Base-by-base conservation (phyloP, 345 rosid species). In the Gossypium longicalyx region DNA sequence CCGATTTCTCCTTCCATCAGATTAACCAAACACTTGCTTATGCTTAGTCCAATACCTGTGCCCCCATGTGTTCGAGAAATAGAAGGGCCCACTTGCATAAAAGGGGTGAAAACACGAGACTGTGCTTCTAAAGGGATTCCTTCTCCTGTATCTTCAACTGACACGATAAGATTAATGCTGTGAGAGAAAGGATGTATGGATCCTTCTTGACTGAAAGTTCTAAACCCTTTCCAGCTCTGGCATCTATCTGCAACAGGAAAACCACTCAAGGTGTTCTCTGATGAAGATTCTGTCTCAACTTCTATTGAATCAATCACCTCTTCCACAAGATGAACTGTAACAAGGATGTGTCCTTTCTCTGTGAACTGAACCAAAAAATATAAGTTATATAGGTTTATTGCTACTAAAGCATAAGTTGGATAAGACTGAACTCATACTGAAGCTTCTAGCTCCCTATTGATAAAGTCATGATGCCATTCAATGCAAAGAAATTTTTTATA, bases 21-120 rank as follows among this genome's bases (percentile, higher is more conserved):
- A 70, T 86, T 83, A 73, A 92, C 98, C 81, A 94, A 82, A 80
- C 87, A 88, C 83, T 94, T 94, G 89, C 97, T 92, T 82, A 94
- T 94, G 87, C 98, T 94, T 47, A 94, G 89, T 45, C 98, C 98
- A 77, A 94, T 94, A 9, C 98, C 97, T 3, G 98, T 94, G 75
- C 98, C 98, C 25, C 98, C 98, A 52, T 87, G 93, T 7, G 88
- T 90, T 70, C 97, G 82, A 12, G 98, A 94, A 67, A 89, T 89
- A 43, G 97, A 94, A 25, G 97, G 97, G 61, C 87, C 91, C 19
- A 92, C 98, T 82, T 94, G 98, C 94, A 90, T 88, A 78, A 92
- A 94, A 49, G 94, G 98, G 29, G 97, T 94, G 79, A 94, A 94
- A 71, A 92, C 82, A 16, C 97, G 97, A 65, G 97, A 77, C 67